Percentiles rank a stretch among this genome's conserved stretches.
These are phyloP conservation scores for Podospora bellae-mahoneyi DNA, from an alignment of 495 filamentous ascomycete genomes.

Conservation along the genomic window DNA sequence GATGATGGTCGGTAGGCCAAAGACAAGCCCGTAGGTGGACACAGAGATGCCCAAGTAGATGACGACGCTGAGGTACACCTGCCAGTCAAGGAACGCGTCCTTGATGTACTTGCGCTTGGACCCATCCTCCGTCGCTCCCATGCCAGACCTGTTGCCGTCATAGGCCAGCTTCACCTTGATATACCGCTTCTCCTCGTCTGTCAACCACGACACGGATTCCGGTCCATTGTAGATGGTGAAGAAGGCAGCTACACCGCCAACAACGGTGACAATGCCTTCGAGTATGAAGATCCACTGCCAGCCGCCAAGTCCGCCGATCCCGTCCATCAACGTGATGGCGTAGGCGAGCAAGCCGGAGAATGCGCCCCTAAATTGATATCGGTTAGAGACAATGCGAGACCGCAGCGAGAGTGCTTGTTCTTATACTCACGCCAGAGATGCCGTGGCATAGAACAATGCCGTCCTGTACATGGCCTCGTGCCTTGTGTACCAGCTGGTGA, in stretches of 20 bases:
- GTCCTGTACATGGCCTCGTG: constrained; percentile 55
- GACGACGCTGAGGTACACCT: constrained; percentile 42
- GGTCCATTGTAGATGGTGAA: constrained; percentile 55
- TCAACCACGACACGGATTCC: constrained; percentile 48
- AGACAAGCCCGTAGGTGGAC: constrained; percentile 69
- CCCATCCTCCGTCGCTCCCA: constrained; percentile 43
- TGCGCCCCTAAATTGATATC: constrained; percentile 14
- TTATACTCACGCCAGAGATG: constrained; percentile 14
- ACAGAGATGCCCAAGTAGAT: constrained; percentile 35
- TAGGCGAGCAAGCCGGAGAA: constrained; percentile 42
- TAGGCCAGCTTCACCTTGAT: constrained; percentile 40
- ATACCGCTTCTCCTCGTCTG: constrained; percentile 55
- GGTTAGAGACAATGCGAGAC: no score
- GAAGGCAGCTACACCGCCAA: constrained; percentile 48
- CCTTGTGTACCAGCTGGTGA: constrained; percentile 61
- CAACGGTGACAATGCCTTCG: constrained; percentile 35
- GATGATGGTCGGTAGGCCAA: constrained; percentile 73
- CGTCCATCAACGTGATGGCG: constrained; percentile 32
- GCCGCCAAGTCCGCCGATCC: constrained; percentile 21
- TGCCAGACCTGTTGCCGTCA: constrained; percentile 22
- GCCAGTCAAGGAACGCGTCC: constrained; percentile 57
- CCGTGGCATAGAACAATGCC: constrained; percentile 34
- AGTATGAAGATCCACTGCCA: no score
- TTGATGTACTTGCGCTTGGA: constrained; percentile 52
- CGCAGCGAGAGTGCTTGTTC: no score